Base-by-base conservation (phyloP, 345 rosid genomes). In the Geranium brycei region DNA sequence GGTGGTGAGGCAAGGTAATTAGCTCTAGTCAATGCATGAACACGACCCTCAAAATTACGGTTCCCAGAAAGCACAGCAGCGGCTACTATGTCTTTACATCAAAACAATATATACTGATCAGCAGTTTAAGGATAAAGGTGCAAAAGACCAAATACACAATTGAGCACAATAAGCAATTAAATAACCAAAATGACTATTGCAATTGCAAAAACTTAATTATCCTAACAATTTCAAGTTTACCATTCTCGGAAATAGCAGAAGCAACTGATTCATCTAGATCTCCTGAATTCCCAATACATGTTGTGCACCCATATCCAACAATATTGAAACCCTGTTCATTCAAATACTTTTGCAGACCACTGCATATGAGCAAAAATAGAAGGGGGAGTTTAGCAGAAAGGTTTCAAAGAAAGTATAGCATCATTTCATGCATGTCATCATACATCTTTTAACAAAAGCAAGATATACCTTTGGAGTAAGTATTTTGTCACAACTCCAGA, bases 1-100 rank as follows among this genome's bases (percentile, higher is more conserved):
- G 96, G 96, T 28, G 97, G 96, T 41, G 96, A 88, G 62, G 96
- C 90, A 67, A 88, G 96, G 73, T 85, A 91, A 73, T 91, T 88
- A 17, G 97, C 95, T 76, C 96, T 81, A 2, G 88, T 88, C 69
- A 77, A 72, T 56, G 96, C 82, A 76, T 88, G 97, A 66, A 85
- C 88, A 65, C 90, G 88, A 0, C 97, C 96, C 73, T 91, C 97
- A 74, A 88, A 88, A 73, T 91, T 88, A 32, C 88, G 66, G 69
- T 88, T 88, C 41, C 91, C 96, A 64, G 97, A 88, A 47, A 91
- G 88, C 77, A 91, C 96, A 68, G 96, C 90, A 31, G 91, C 87
- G 1, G 87, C 87, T 47, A 91, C 69, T 31, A 91, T 71, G 73
- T 88, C 96, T 85, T 86, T 47, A 47, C 14, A 11, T 47, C 59